Conservation (phyloP, 768 basidiomycete species). For the Ramaria sp. region DNA sequence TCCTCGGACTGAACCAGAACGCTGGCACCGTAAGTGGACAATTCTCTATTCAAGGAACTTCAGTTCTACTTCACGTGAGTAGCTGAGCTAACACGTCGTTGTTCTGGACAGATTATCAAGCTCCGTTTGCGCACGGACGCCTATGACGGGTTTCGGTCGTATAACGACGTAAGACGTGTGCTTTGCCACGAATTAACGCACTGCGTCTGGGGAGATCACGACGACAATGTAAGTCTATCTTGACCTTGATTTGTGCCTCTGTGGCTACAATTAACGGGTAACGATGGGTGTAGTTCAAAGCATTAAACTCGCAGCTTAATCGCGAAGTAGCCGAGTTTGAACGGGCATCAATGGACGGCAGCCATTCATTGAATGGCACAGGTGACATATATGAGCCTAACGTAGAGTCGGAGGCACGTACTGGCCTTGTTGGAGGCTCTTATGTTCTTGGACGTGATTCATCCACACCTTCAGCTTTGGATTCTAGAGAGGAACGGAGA, state of each 20-base stretch:
- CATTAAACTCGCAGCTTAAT: conserved; percentile 64
- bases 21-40: conserved; percentile 24
- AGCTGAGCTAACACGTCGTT: neutral
- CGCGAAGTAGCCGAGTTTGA: conserved; percentile 65
- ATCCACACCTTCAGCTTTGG: conserved; percentile 15
- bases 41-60: neutral
- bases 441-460: conserved; percentile 46
- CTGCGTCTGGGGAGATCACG: conserved; percentile 64
- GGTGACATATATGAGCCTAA: conserved; percentile 45
- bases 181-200: conserved; percentile 73
- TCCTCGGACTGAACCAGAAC: conserved; percentile 61
- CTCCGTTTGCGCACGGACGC: conserved; percentile 57
- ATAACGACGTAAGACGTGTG: conserved; percentile 52
- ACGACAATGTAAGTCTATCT: conserved; percentile 47
- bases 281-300: conserved; percentile 46
- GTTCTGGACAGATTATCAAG: conserved; percentile 38
- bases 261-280: neutral
- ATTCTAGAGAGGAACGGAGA: conserved; percentile 50
- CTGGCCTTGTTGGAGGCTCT: conserved; percentile 15
- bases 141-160: conserved; percentile 64
- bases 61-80: neutral
- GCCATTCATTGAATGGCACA: conserved; percentile 38
- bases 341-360: conserved; percentile 36
- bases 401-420: conserved; percentile 35
- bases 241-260: neutral